Base-by-base conservation (phyloP, 306 rosid species). In the Malus sieversii region DNA sequence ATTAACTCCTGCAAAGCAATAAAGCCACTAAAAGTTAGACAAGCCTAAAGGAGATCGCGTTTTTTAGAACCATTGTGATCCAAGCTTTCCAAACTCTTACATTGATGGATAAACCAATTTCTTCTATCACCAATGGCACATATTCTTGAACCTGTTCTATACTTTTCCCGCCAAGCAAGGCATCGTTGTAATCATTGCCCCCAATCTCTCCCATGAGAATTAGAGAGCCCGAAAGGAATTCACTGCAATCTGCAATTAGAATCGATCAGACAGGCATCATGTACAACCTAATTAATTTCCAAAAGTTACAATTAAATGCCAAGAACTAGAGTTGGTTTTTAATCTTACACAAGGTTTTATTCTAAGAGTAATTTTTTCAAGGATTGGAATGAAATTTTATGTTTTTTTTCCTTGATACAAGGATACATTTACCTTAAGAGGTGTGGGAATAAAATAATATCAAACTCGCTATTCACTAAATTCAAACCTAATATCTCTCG, bases 151-250 rank as follows among this genome's bases (percentile, higher is more conserved):
- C 10, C 66, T 79, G 84, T 38, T 35, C 68, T 57, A 82, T 3
- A 67, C 77, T 78, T 40, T 9, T 82, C 51, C 52, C 22, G 1
- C 0, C 0, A 51, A 29, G 45, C 1, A 90, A 82, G 20, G 85
- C 73, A 62, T 42, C 13, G 67, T 86, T 86, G 60, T 84, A 80
- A 73, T 90, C 96, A 12, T 90, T 86, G 68, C 92, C 92, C 68
- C 96, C 96, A 30, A 88, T 88, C 73, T 90, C 92, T 69, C 90
- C 96, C 69, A 77, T 69, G 1, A 88, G 70, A 86, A 90, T 73
- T 72, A 88, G 32, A 7, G 92, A 90, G 2, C 69, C 79, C 6
- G 53, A 70, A 33, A 88, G 44, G 16, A 83, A 38, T 75, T 86
- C n/a, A 20, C 23, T 42, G 57, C 90, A 88, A 38, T 75, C 92